These are phyloP conservation scores for Hirsutella thompsonii DNA, from an alignment of 2,329 filamentous ascomycete species.

Conservation along the genomic window DNA sequence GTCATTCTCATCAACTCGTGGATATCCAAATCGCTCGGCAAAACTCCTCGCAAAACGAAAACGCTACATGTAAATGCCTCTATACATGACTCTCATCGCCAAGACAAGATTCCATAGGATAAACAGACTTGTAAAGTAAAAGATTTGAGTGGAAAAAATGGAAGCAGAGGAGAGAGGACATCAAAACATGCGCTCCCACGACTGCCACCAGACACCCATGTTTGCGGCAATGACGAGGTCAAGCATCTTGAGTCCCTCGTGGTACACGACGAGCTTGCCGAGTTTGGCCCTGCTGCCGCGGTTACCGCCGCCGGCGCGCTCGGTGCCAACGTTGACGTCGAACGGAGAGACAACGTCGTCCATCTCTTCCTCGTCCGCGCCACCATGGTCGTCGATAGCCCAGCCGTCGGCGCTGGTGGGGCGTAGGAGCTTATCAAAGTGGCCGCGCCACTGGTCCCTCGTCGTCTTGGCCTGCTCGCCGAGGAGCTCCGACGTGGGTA, in stretches of 20 bases:
- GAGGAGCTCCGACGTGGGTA: slow-evolving; percentile 48
- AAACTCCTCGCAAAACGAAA: no score
- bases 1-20: no score
- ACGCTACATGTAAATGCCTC: no score
- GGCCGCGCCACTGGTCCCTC: slow-evolving; percentile 23
- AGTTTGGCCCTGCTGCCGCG: slow-evolving; percentile 81
- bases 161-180: background rate
- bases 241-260: slow-evolving; percentile 90
- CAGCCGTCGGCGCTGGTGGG: slow-evolving; percentile 12
- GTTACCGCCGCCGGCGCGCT: slow-evolving; percentile 76
- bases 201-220: slow-evolving; percentile 85
- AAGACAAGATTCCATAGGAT: no score
- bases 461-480: slow-evolving; percentile 18
- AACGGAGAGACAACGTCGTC: slow-evolving; percentile 30
- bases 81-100: no score
- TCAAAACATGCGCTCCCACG: slow-evolving; percentile 52
- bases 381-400: slow-evolving; percentile 19
- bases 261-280: slow-evolving; percentile 80
- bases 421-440: slow-evolving; percentile 27
- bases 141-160: no score
- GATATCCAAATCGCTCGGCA: no score
- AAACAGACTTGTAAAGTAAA: no score
- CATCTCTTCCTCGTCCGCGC: no score
- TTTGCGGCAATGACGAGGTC: slow-evolving; percentile 87
- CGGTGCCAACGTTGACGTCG: slow-evolving; percentile 65